Evolutionary conservation across 257 asterid species (phyloP).

Genomic region (Craterostigma plantagineum): DNA sequence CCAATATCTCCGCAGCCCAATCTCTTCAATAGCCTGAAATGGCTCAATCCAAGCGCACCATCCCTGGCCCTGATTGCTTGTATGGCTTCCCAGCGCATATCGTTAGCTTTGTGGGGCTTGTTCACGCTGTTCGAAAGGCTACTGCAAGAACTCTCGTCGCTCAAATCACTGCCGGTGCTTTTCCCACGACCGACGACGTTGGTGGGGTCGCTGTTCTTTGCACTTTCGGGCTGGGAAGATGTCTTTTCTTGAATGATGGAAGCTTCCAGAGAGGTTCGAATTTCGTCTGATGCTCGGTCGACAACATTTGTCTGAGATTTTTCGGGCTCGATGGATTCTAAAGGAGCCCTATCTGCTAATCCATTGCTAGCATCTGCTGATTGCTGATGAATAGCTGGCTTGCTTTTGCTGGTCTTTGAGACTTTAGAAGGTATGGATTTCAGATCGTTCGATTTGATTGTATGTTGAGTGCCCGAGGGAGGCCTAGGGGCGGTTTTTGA

Average conservation of each 20-base stretch:
- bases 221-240: constrained; percentile 29
- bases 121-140: constrained; percentile 43
- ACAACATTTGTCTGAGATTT: background rate
- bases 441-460: constrained; percentile 23
- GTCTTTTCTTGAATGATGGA: constrained; percentile 21
- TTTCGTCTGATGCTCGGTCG: constrained; percentile 8
- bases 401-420: constrained; percentile 20
- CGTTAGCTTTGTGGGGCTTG: constrained; percentile 68
- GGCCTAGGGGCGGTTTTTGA: constrained; percentile 34
- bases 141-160: constrained; percentile 60
- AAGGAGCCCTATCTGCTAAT: constrained; percentile 4
- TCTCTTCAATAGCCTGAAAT: constrained; percentile 46
- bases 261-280: constrained; percentile 17
- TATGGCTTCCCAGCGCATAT: constrained; percentile 55
- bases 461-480: constrained; percentile 23
- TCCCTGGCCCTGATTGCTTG: constrained; percentile 44
- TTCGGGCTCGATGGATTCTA: constrained; percentile 12
- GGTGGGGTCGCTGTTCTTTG: constrained; percentile 36
- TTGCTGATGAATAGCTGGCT: constrained; percentile 15
- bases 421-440: constrained; percentile 25
- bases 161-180: constrained; percentile 49
- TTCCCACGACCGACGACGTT: too few relatives aligned
- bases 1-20: constrained; percentile 71
- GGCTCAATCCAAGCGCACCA: constrained; percentile 38
- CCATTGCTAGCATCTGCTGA: constrained; percentile 14